phyloP scores from a whole-genome alignment of 805 yeast genomes.

The Debaryomyces tyrocola region DNA sequence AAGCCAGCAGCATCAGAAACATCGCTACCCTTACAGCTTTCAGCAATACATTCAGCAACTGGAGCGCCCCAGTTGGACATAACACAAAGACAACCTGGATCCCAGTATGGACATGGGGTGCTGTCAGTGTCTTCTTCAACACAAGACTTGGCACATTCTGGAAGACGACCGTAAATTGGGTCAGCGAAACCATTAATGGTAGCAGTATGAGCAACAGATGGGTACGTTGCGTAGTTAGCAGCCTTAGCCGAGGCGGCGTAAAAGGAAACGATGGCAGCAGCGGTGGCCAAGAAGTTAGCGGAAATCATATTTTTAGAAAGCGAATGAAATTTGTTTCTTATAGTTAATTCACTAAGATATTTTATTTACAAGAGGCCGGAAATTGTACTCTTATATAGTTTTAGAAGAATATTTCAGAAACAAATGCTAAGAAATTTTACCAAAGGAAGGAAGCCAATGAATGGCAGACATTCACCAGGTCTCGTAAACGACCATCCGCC shows the following conservation, averaged over 20 bases:
- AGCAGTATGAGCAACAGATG: constrained; percentile 38
- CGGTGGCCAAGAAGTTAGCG: constrained; percentile 8
- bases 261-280: constrained; percentile 6
- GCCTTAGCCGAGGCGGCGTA: constrained; percentile 9
- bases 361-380: no score
- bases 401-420: no score
- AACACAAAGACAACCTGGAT: constrained; percentile 46
- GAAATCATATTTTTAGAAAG: not conserved
- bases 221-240: constrained; percentile 30
- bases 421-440: no score
- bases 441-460: no score
- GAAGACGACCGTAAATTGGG: constrained; percentile 30
- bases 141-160: constrained; percentile 38
- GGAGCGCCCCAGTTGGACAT: constrained; percentile 34
- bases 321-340: not conserved
- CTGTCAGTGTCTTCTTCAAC: constrained; percentile 28
- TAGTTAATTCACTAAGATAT: not conserved
- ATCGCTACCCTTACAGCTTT: constrained; percentile 34
- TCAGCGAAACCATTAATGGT: constrained; percentile 45
- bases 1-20: constrained; percentile 25
- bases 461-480: no score
- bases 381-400: no score
- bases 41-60: constrained; percentile 39
- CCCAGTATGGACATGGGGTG: constrained; percentile 49
- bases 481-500: no score